A percentile compares a stretch with the other conserved stretches of the same genome.
These are phyloP conservation scores for Tolypocladium endophyticum DNA, from an alignment of 2,329 filamentous ascomycete species.

Conservation along the genomic window DNA sequence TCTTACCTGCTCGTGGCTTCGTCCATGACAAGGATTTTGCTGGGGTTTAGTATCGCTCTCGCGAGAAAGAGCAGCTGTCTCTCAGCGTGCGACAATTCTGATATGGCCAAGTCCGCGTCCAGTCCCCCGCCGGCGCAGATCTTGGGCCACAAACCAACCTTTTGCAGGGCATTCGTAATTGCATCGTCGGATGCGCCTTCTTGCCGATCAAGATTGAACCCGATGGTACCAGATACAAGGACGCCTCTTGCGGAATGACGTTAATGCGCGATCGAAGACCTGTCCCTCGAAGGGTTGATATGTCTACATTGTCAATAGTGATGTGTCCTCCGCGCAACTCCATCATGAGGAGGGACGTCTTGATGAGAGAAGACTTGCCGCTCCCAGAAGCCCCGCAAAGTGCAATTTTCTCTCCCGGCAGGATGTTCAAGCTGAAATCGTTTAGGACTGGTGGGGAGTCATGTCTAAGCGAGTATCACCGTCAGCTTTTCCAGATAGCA, in stretches of 20 bases:
- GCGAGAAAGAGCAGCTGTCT: slow-evolving; percentile 30
- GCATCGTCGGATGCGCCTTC: slow-evolving; percentile 22
- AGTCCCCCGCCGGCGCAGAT: slow-evolving; percentile 28
- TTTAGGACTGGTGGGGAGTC: slow-evolving; percentile 12
- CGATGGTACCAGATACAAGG: slow-evolving; percentile 36
- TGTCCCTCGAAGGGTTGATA: slow-evolving; percentile 9
- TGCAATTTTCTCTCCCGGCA: slow-evolving; percentile 24
- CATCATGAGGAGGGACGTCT: slow-evolving; percentile 34
- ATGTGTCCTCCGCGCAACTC: slow-evolving; percentile 30
- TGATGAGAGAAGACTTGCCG: slow-evolving; percentile 25
- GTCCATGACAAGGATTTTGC: slow-evolving; percentile 25
- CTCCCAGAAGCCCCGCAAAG: slow-evolving; percentile 34
- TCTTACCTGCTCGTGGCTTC: slow-evolving; percentile 24
- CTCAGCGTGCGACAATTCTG: slow-evolving; percentile 29
- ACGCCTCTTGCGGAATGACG: slow-evolving; percentile 39
- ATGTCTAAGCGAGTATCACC: background rate
- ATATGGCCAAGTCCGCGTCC: slow-evolving; percentile 16
- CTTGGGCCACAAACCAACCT: slow-evolving; percentile 30
- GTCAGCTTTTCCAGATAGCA: background rate
- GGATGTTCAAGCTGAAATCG: slow-evolving; percentile 16
- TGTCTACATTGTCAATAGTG: slow-evolving; percentile 31
- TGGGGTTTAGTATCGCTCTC: slow-evolving; percentile 22
- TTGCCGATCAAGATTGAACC: slow-evolving; percentile 37
- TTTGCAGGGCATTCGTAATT: slow-evolving; percentile 30
- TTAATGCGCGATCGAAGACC: slow-evolving; percentile 21